A percentile compares a stretch with the other conserved stretches of the same genome.
Conservation (phyloP, 2,329 filamentous ascomycete genomes). For the Diaporthe nobilis region DNA sequence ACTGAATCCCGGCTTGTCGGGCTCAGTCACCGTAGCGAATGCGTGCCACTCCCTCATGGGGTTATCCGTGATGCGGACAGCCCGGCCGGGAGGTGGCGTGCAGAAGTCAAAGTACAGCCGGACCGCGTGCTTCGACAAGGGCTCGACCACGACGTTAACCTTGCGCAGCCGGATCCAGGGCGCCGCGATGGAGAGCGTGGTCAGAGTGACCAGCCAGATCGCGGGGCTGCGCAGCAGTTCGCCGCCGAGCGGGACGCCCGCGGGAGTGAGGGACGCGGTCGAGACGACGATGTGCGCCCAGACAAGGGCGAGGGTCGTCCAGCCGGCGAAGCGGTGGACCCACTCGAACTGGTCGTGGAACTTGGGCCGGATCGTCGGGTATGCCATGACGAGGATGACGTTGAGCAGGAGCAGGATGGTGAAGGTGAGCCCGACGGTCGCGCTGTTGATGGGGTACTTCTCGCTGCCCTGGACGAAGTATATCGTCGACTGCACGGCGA, state of each 20-base stretch:
- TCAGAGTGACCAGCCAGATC: constrained; percentile 71
- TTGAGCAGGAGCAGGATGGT: constrained; percentile 69
- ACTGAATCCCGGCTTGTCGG: constrained; percentile 49
- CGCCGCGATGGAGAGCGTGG: constrained; percentile 69
- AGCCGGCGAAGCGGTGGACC: constrained; percentile 81
- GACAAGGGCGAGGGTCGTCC: constrained; percentile 68
- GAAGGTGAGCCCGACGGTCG: constrained; percentile 65
- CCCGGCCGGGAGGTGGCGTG: constrained; percentile 61
- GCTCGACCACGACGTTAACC: constrained; percentile 67
- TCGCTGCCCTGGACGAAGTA: constrained; percentile 45
- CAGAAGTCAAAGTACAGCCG: constrained; percentile 71
- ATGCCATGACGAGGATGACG: constrained; percentile 73
- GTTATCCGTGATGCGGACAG: constrained; percentile 65
- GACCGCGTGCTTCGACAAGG: constrained; percentile 73
- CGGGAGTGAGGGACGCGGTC: constrained; percentile 46
- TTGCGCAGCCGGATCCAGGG: constrained; percentile 75
- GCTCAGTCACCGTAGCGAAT: constrained; percentile 72
- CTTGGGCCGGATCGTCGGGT: constrained; percentile 73
- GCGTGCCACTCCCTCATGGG: constrained; percentile 73
- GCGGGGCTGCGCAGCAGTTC: constrained; percentile 54
- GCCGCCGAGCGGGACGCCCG: constrained; percentile 28
- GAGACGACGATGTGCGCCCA: constrained; percentile 51
- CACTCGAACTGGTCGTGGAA: constrained; percentile 80
- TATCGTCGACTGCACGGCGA: constrained; percentile 55
- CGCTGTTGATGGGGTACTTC: constrained; percentile 50